These are phyloP conservation scores for Pulveroboletus frians DNA, from an alignment of 768 basidiomycete genomes.

Conservation along the genomic window DNA sequence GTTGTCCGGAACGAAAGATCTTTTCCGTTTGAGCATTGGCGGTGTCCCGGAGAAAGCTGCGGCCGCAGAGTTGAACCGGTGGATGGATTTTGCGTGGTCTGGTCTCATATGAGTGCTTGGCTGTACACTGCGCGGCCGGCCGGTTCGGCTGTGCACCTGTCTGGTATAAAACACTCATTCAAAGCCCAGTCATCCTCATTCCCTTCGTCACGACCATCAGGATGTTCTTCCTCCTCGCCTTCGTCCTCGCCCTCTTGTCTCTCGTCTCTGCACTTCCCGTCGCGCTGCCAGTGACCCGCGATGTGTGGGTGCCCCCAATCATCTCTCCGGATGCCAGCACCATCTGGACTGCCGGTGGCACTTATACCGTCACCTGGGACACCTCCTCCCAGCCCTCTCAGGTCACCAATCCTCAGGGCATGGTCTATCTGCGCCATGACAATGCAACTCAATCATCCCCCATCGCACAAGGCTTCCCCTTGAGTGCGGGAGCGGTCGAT, in stretches of 20 bases:
- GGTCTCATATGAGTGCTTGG: conserved; percentile 1
- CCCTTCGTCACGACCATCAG: conserved; percentile 17
- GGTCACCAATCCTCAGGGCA: conserved; percentile 45
- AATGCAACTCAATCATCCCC: conserved; percentile 28
- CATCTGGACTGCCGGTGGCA: conserved; percentile 39
- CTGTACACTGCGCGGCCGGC: not conserved
- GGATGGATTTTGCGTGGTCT: conserved; percentile 1
- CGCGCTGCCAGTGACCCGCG: conserved; percentile 25
- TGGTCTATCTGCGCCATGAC: conserved; percentile 38
- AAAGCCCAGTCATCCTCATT: not conserved
- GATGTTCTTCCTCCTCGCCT: conserved; percentile 15
- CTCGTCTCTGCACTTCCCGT: conserved; percentile 30
- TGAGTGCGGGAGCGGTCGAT: conserved; percentile 32
- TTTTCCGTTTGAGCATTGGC: conserved; percentile 33
- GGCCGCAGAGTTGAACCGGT: not conserved
- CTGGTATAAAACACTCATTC: conserved; percentile 14
- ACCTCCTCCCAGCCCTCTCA: conserved; percentile 36
- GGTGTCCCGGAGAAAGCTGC: conserved; percentile 14
- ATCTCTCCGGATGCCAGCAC: conserved; percentile 31
- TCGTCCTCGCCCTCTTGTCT: conserved; percentile 20
- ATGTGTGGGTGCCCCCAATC: conserved; percentile 46
- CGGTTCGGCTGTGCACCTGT: conserved; percentile 1
- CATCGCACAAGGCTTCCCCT: conserved; percentile 36
- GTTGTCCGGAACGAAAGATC: conserved; percentile 12
- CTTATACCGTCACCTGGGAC: conserved; percentile 45